Evolutionary conservation across 148 eudicot species (phyloP).

Genomic region (Dysphania ambrosioides): DNA sequence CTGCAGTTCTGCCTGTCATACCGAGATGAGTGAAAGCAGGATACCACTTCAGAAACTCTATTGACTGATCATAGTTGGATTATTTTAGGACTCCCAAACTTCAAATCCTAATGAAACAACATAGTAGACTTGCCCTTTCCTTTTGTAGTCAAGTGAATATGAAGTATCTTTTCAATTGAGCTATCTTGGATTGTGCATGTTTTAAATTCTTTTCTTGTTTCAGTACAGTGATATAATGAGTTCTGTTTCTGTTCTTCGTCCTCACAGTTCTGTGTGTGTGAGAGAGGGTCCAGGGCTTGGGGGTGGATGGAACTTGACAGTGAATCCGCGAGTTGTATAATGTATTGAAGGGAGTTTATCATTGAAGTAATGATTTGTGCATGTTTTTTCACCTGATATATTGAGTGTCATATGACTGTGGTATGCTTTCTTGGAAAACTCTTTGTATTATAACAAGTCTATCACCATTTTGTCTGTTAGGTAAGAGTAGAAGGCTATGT

Average conservation of each 20-base stretch:
- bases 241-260: background rate
- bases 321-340: background rate
- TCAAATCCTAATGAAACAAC: background rate
- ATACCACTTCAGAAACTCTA: background rate
- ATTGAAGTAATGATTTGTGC: background rate
- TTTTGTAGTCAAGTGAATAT: background rate
- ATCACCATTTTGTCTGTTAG: conserved; percentile 33
- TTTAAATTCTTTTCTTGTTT: background rate
- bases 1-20: background rate
- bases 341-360: background rate
- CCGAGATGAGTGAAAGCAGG: background rate
- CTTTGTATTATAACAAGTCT: background rate
- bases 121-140: background rate
- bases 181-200: background rate
- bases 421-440: background rate
- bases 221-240: background rate
- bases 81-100: background rate
- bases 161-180: background rate
- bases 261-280: background rate
- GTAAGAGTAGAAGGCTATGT: conserved; percentile 91
- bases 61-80: background rate
- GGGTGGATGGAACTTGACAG: background rate
- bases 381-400: background rate
- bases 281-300: background rate
- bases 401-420: background rate